Evolutionary conservation across 805 yeast genomes (phyloP), one percentile per base, ranked within the genome.

Genomic region (Teunomyces tritomae): DNA sequence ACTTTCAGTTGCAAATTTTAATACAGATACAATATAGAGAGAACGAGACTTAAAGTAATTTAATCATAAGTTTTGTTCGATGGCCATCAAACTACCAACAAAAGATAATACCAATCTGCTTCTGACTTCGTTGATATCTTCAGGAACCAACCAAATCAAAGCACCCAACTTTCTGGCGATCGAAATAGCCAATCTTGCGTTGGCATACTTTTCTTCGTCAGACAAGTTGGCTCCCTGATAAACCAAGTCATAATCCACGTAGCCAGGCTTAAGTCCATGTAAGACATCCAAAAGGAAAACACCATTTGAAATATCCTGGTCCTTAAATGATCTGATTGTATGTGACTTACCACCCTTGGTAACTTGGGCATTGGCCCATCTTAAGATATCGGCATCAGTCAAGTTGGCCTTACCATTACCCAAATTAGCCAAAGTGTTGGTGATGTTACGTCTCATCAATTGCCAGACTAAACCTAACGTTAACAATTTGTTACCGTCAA

Each of bases 101-200:
- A 94, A 94, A 0, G 98, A 90, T 65, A 90, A 80, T 49, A 94
- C 87, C 73, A 94, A 83, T 68, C 98, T 83, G 39, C 96, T 80
- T 70, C 98, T 87, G 39, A 94, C 97, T 73, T 92, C 98, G 60
- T 85, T 87, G 61, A 94, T 94, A 73, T 94, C 99, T 69, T 94
- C 99, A n/a, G 99, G 99, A n/a, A 94, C 97, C 57, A 94, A 79
- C 97, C 97, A 94, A 62, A 94, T 94, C 65, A 94, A 82, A 35
- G 97, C 99, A 52, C 99, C 99, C 57, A 94, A 74, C 70, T 94
- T 94, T 79, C 99, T 87, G 30, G 99, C 99, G 62, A 94, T 94
- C 2, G 98, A 94, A 64, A 94, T 94, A 16, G 99, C 99, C 65
- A 94, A 80, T 74, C 89, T 87, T 16, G 98, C 99, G 65, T 94